Conservation (phyloP, 352 stramenopile species). For the Pythium dissimile region DNA sequence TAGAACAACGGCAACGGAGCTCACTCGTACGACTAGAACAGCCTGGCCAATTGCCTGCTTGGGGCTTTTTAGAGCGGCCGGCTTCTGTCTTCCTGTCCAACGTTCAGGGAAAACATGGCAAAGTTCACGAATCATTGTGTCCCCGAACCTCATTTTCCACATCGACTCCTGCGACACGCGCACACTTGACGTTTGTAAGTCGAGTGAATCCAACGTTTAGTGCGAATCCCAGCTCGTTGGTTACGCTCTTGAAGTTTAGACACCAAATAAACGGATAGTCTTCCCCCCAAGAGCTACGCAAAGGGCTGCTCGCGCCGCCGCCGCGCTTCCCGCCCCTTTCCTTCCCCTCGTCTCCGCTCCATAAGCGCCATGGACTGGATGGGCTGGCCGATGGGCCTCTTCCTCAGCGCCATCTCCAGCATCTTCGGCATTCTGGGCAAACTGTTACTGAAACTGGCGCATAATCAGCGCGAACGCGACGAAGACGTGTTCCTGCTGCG, state of each 20-base stretch:
- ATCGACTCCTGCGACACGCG: neutral
- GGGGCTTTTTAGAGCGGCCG: neutral
- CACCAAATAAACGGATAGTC: neutral
- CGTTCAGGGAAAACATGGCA: neutral
- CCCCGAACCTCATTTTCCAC: neutral
- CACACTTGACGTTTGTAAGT: neutral
- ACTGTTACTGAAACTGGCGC: slow-evolving; percentile 75
- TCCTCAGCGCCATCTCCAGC: slow-evolving; percentile 71
- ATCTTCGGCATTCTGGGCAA: slow-evolving; percentile 81
- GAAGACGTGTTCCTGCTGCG: slow-evolving; percentile 40
- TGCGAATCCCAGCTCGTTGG: neutral
- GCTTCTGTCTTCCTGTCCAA: neutral
- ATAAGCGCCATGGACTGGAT: slow-evolving; percentile 33
- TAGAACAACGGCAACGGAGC: too few relatives aligned
- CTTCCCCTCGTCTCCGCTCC: neutral
- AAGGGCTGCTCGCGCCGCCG: too few relatives aligned
- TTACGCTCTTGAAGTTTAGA: slow-evolving; percentile 13
- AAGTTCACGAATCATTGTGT: neutral
- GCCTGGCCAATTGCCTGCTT: neutral
- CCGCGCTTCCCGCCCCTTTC: too few relatives aligned
- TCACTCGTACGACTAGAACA: too few relatives aligned
- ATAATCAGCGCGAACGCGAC: slow-evolving; percentile 63
- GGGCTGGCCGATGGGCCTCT: slow-evolving; percentile 73
- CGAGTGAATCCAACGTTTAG: neutral
- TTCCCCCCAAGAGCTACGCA: too few relatives aligned